These are phyloP conservation scores for Fusarium sterilihyphosum DNA, from an alignment of 2,329 filamentous ascomycete species.

Conservation along the genomic window DNA sequence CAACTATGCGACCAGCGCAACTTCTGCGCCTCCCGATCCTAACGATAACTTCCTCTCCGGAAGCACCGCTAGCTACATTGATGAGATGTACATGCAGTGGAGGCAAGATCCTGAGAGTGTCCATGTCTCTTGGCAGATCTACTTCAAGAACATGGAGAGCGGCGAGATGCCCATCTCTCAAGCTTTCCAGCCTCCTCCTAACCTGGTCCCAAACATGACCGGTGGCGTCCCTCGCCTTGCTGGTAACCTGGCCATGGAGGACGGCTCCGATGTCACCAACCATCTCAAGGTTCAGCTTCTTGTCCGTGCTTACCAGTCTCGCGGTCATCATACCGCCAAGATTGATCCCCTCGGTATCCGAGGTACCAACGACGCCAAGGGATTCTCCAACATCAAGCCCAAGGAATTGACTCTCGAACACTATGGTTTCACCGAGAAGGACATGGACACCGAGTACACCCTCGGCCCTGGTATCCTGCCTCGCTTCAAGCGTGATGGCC, in stretches of 20 bases:
- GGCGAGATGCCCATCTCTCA: slow-evolving; percentile 98
- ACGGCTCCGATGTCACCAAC: slow-evolving; percentile 87
- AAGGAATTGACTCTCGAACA: slow-evolving; percentile 93
- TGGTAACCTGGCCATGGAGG: slow-evolving; percentile 72
- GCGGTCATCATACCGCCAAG: slow-evolving; percentile 97
- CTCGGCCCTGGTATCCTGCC: slow-evolving; percentile 95
- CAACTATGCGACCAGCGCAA: slow-evolving; percentile 64
- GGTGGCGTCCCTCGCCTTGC: slow-evolving; percentile 80
- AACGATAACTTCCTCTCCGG: slow-evolving; percentile 97
- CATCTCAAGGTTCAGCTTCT: slow-evolving; percentile 98
- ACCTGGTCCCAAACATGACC: slow-evolving; percentile 83
- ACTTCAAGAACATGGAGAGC: slow-evolving; percentile 99
- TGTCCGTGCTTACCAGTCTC: slow-evolving; percentile 96
- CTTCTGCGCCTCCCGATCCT: slow-evolving; percentile 72
- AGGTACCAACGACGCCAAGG: slow-evolving; percentile 66
- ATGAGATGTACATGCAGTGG: slow-evolving; percentile 99
- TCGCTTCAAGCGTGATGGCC: slow-evolving; percentile 86
- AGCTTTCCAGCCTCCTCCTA: slow-evolving; percentile 95
- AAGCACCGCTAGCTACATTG: slow-evolving; percentile 98
- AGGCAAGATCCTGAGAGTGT: slow-evolving; percentile 92
- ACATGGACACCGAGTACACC: slow-evolving; percentile 90
- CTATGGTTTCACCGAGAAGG: slow-evolving; percentile 95
- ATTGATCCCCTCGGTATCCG: slow-evolving; percentile 97
- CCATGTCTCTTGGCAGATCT: slow-evolving; percentile 98
- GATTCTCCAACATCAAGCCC: slow-evolving; percentile 86